Evolutionary conservation across 148 eudicot species (phyloP).

Genomic region (Rhododendron ferrugineum): DNA sequence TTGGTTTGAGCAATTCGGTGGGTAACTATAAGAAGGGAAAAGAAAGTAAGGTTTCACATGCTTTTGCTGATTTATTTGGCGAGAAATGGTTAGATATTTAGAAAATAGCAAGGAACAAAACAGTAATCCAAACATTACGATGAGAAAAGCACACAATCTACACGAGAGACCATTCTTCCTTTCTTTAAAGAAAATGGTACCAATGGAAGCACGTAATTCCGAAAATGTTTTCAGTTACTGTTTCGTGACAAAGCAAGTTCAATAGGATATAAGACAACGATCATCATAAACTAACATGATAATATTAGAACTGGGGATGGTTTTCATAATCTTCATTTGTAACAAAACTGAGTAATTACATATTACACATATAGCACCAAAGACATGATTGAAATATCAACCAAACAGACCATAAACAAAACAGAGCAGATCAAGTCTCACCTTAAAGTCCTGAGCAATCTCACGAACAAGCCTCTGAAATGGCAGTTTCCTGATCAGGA

Average conservation of each 20-base stretch:
- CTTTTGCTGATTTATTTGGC: not conserved
- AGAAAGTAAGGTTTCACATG: too few relatives aligned
- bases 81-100: not conserved
- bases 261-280: not conserved
- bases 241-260: too few relatives aligned
- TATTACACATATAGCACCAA: too few relatives aligned
- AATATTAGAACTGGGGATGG: not conserved
- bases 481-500: constrained; percentile 19
- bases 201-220: too few relatives aligned
- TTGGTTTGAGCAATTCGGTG: too few relatives aligned
- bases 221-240: too few relatives aligned
- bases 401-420: too few relatives aligned
- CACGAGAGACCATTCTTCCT: too few relatives aligned
- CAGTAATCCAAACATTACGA: not conserved
- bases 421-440: not conserved
- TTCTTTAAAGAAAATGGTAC: too few relatives aligned
- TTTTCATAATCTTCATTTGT: not conserved
- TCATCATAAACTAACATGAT: not conserved
- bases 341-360: too few relatives aligned
- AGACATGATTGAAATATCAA: too few relatives aligned
- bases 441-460: constrained; percentile 25
- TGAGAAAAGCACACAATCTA: not conserved
- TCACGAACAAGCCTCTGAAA: constrained; percentile 27
- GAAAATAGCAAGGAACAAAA: not conserved
- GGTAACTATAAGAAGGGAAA: too few relatives aligned